Evolutionary conservation across 139 green algal species (phyloP).

Genomic region (Picochlorum costavermella): DNA sequence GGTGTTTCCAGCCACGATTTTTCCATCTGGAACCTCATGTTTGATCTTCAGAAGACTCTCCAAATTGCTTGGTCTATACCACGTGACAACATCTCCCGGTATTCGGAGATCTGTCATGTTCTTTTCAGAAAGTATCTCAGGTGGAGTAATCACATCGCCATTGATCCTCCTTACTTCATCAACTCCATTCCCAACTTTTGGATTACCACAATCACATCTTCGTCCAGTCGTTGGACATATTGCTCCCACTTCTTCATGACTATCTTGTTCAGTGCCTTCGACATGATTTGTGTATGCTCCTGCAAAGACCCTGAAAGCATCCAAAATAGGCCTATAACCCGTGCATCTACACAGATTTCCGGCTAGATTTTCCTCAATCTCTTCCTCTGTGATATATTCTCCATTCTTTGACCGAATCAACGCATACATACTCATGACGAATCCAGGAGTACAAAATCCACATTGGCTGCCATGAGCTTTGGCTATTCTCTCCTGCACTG

Average conservation of each 20-base stretch:
- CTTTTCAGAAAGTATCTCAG: too few relatives aligned
- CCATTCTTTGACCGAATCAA: conserved; percentile 57
- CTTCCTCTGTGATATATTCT: conserved; percentile 51
- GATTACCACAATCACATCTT: conserved; percentile 60
- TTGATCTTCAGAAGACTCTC: conserved; percentile 69
- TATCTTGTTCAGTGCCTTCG: conserved; percentile 62
- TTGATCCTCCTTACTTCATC: too few relatives aligned
- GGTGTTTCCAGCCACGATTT: conserved; percentile 88
- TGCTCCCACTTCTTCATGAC: conserved; percentile 45
- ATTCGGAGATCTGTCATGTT: conserved; percentile 23
- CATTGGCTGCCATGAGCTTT: conserved; percentile 89
- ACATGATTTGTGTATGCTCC: conserved; percentile 33
- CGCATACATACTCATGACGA: conserved; percentile 96
- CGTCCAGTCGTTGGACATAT: conserved; percentile 71
- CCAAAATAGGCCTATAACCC: conserved; percentile 92
- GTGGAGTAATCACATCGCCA: too few relatives aligned
- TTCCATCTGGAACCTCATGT: conserved; percentile 40
- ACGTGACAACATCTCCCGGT: conserved; percentile 31
- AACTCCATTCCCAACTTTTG: not conserved
- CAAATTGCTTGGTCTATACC: conserved; percentile 59
- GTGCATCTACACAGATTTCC: conserved; percentile 96
- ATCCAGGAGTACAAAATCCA: conserved; percentile 96
- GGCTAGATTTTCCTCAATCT: conserved; percentile 88
- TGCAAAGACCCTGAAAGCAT: conserved; percentile 91
- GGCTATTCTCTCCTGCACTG: conserved; percentile 78